Conservation (phyloP, 306 rosid species). For the Pterocarpus macrocarpus region DNA sequence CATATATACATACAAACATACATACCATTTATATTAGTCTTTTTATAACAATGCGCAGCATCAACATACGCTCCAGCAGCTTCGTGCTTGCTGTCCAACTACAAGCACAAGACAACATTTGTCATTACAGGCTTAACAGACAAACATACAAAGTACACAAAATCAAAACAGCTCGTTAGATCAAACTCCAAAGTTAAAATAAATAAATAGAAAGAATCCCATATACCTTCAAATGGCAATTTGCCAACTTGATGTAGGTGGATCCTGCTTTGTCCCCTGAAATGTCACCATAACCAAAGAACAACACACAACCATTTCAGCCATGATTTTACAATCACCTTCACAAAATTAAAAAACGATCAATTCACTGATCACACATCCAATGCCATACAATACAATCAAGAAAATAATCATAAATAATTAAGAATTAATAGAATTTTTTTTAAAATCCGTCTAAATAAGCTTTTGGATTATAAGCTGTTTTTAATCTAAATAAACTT, state of each 20-base stretch:
- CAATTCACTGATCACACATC: background rate
- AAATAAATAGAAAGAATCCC: background rate
- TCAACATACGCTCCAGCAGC: conserved; percentile 91
- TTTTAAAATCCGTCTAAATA: too few species aligned
- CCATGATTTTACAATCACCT: background rate
- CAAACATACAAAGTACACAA: background rate
- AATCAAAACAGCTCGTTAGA: background rate
- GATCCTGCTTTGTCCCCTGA: conserved; percentile 96
- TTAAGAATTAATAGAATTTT: too few species aligned
- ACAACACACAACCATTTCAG: conserved; percentile 37
- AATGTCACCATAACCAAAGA: conserved; percentile 32
- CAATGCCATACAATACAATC: background rate
- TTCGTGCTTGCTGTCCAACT: conserved; percentile 96
- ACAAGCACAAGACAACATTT: conserved; percentile 32
- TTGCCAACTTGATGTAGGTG: conserved; percentile 77
- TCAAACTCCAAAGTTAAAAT: background rate
- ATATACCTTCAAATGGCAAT: conserved; percentile 85
- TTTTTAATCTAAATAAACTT: too few species aligned
- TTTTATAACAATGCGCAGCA: conserved; percentile 93
- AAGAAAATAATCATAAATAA: background rate
- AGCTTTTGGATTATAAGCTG: too few species aligned
- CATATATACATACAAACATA: background rate
- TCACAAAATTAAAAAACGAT: background rate
- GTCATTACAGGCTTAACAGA: conserved; percentile 22
- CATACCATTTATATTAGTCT: conserved; percentile 71